Base-by-base conservation (phyloP, 2,329 filamentous ascomycete species). In the Colletotrichum horii region DNA sequence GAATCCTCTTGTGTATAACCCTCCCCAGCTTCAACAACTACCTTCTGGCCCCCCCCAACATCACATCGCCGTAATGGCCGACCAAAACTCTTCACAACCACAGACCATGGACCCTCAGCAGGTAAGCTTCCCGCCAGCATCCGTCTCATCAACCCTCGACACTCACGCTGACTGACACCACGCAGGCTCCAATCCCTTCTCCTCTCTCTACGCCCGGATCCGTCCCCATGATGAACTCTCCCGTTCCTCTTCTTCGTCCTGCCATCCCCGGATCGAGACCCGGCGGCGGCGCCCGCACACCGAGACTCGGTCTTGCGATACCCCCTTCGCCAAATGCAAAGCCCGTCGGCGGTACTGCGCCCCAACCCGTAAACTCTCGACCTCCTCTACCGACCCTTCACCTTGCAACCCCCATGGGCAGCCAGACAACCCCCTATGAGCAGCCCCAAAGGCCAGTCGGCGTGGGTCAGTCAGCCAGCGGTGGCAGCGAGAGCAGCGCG, bases 341-440 rank as follows among this genome's bases (percentile, higher is more conserved):
- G 84, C 93, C 96, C 3, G 92, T 97, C 67, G 91, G 90, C 79
- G 74, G 89, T 88, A 79, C 89, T 80, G 85, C 84, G 69, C 77
- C 80, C 75, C 80, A 82, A 79, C 81, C 83, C 78, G 83, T 84
- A 78, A 83, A 83, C 66, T 83, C 86, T 32, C 89, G 93, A 64
- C 93, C 95, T 28, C 87, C 92, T 28, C 91, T 94, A 32, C 96
- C 96, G n/a, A 93, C 93, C 75, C 89, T 98, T 61, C 94, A 95
- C 80, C 90, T 98, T 24, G 95, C 94, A 19, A 98, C 96, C 3
- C 96, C 96, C 4, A 96, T 95, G 93, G 95, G 95, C 75, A 95
- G 92, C 82, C 93, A 92, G 77, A 89, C 91, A 70, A 91, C 92
- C 11, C 94, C 95, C 7, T 93, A 96, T 81, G 94, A 92, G 85